A percentile compares a stretch with the other conserved stretches of the same genome.
These are phyloP conservation scores for Straminergon stramineum DNA, from an alignment of 225 moss, liverwort and hornwort genomes.

Conservation along the genomic window DNA sequence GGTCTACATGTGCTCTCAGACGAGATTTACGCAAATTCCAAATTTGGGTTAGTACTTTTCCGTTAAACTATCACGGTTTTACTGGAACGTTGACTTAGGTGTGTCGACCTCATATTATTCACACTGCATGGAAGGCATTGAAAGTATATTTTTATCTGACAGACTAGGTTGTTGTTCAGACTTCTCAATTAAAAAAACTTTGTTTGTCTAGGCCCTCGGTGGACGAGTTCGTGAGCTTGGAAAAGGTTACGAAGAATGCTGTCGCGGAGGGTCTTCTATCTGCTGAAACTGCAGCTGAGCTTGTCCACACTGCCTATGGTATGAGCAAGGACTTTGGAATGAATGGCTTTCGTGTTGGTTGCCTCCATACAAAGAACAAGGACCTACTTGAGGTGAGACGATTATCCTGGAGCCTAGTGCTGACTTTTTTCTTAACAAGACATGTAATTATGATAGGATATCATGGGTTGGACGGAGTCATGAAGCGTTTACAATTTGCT, in stretches of 20 bases:
- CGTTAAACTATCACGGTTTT: not conserved
- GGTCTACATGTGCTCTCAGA: conserved; percentile 93
- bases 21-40: conserved; percentile 99
- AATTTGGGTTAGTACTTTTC: conserved; percentile 65
- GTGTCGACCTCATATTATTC: not conserved
- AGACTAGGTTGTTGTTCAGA: conserved; percentile 19
- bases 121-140: not conserved
- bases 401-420: not conserved
- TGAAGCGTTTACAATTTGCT: not conserved
- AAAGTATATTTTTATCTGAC: not conserved
- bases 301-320: conserved; percentile 91
- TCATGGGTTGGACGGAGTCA: not conserved
- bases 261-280: conserved; percentile 64
- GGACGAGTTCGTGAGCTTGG: conserved; percentile 92
- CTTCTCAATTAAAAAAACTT: conserved; percentile 9
- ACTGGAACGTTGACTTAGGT: not conserved
- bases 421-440: not conserved
- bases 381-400: conserved; percentile 55
- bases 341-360: conserved; percentile 98
- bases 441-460: not conserved
- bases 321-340: conserved; percentile 99
- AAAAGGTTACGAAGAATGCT: conserved; percentile 86
- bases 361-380: conserved; percentile 87
- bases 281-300: conserved; percentile 51
- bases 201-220: conserved; percentile 51